phyloP scores from a whole-genome alignment of 306 rosid genomes.

The Casuarina cunninghamiana region DNA sequence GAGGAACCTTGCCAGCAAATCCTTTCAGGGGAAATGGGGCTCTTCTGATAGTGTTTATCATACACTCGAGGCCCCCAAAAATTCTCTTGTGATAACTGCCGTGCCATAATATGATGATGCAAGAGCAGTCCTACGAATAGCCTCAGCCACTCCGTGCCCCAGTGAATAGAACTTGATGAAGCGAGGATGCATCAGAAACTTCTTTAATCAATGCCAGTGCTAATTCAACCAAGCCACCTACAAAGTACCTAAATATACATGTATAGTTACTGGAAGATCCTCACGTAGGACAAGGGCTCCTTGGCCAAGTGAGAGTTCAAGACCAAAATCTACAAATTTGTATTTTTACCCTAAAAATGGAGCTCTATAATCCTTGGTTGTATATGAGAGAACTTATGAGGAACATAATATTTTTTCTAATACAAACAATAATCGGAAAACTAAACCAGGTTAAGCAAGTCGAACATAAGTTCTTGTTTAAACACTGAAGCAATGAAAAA shows the following conservation, averaged over 20 bases:
- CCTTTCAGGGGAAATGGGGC: conserved; percentile 30
- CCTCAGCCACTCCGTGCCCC: conserved; percentile 31
- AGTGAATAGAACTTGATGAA: background rate
- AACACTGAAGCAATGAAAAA: no score
- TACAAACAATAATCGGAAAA: no score
- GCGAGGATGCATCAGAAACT: background rate
- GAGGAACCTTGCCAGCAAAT: conserved; percentile 80
- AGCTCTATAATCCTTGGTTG: no score
- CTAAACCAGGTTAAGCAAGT: no score
- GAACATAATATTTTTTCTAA: no score
- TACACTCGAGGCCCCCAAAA: conserved; percentile 13
- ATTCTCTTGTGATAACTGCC: background rate
- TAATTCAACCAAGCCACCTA: background rate
- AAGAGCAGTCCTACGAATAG: conserved; percentile 20
- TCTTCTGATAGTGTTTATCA: conserved; percentile 10
- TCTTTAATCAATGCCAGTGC: background rate
- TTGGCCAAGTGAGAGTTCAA: no score
- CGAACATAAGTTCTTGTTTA: no score
- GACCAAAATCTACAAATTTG: no score
- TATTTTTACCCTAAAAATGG: no score
- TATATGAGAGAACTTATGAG: no score
- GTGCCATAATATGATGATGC: conserved; percentile 2
- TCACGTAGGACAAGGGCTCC: no score
- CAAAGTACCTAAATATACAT: background rate
- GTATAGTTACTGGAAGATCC: background rate